Evolutionary conservation across 305 asterid species (phyloP).

Genomic region (Ilex paraguariensis): DNA sequence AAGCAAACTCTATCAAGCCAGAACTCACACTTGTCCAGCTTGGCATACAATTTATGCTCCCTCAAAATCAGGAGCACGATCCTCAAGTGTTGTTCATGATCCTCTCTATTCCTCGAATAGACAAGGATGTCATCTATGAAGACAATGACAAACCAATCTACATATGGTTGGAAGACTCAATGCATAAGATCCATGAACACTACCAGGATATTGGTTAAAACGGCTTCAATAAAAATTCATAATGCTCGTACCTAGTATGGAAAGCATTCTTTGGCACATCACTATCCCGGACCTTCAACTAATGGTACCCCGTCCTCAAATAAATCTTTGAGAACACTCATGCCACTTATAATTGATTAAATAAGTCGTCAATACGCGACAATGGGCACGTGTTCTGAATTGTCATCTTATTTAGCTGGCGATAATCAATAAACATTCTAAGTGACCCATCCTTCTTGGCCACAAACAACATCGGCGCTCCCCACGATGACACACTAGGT

Average conservation of each 20-base stretch:
- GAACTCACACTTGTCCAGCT: background rate
- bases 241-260: background rate
- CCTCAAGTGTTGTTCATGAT: background rate
- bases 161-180: background rate
- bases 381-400: background rate
- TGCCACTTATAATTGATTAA: background rate
- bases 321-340: background rate
- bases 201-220: background rate
- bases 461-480: background rate
- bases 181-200: background rate
- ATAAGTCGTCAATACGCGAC: background rate
- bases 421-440: background rate
- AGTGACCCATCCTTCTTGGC: background rate
- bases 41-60: background rate
- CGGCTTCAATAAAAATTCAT: background rate
- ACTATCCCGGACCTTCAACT: background rate
- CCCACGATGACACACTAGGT: background rate
- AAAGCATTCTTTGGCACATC: background rate
- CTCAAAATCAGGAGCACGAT: background rate
- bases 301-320: background rate
- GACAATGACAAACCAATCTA: background rate
- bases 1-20: background rate
- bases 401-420: background rate
- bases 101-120: background rate
- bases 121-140: background rate